Conservation (phyloP, 768 basidiomycete genomes). For the Kwoniella mangroviensis region DNA sequence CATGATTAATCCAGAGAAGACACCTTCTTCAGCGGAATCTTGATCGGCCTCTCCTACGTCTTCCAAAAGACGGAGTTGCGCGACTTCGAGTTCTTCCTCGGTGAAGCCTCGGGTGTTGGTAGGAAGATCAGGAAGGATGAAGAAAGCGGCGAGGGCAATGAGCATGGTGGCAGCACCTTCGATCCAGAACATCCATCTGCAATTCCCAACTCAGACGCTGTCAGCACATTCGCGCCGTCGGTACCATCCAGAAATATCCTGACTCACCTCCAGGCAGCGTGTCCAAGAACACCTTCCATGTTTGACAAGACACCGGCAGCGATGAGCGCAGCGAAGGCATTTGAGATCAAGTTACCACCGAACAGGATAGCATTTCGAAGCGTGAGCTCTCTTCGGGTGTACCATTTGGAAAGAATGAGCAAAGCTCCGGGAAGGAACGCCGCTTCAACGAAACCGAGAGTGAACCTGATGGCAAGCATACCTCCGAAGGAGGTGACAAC, state of each 20-base stretch:
- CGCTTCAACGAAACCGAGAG: constrained; percentile 70
- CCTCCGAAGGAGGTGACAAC: constrained; percentile 62
- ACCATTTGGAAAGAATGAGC: constrained; percentile 51
- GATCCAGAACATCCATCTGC: constrained; percentile 70
- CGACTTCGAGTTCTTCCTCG: constrained; percentile 51
- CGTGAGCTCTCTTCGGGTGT: constrained; percentile 49
- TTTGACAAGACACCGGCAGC: constrained; percentile 74
- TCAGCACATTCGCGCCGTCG: not conserved
- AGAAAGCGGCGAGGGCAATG: constrained; percentile 68
- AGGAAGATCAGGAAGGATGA: constrained; percentile 61
- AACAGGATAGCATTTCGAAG: constrained; percentile 49
- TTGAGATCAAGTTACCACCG: constrained; percentile 67
- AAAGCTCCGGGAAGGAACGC: constrained; percentile 51
- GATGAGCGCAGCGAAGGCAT: constrained; percentile 78
- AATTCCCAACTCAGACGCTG: not conserved
- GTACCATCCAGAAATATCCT: not conserved
- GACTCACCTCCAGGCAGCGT: constrained; percentile 65
- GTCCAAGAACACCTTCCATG: constrained; percentile 72
- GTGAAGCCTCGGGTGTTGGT: constrained; percentile 55
- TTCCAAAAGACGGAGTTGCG: constrained; percentile 46
- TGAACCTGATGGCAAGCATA: constrained; percentile 65
- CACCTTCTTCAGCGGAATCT: constrained; percentile 58
- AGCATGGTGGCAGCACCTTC: constrained; percentile 72
- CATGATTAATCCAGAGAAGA: constrained; percentile 63
- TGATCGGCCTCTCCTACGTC: constrained; percentile 63